Conservation (phyloP, 1,284 basidiomycete species). For the Puccinia hordei region DNA sequence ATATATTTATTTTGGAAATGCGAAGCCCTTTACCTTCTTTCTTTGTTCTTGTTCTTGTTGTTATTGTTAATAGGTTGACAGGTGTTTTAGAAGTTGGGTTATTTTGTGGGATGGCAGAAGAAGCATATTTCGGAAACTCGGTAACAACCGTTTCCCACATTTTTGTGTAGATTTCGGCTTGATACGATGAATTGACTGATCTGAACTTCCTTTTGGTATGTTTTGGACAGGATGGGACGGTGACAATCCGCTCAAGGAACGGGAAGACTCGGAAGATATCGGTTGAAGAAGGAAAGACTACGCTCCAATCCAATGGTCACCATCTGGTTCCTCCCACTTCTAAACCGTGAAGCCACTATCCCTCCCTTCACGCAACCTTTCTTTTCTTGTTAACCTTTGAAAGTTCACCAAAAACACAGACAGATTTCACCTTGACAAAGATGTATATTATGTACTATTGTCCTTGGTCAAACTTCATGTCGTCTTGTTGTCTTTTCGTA, state of each 20-base stretch:
- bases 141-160: constrained; percentile 61
- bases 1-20: not conserved
- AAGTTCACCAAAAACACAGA: no score
- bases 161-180: not conserved
- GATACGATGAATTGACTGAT: not conserved
- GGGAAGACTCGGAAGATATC: constrained; percentile 22
- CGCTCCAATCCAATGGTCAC: constrained; percentile 10
- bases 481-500: not conserved
- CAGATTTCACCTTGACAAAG: no score
- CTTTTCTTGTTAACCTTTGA: no score
- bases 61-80: constrained; percentile 77
- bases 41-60: no score
- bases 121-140: constrained; percentile 94
- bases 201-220: not conserved
- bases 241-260: constrained; percentile 40
- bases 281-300: constrained; percentile 19
- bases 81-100: constrained; percentile 96
- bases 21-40: constrained; percentile 10
- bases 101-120: constrained; percentile 89
- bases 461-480: no score
- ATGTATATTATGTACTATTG: no score
- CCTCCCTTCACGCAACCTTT: constrained; percentile 60
- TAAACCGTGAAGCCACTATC: constrained; percentile 39
- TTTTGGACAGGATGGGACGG: constrained; percentile 38
- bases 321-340: constrained; percentile 34